Conservation (phyloP, 306 rosid genomes). For the Spatholobus suberectus region DNA sequence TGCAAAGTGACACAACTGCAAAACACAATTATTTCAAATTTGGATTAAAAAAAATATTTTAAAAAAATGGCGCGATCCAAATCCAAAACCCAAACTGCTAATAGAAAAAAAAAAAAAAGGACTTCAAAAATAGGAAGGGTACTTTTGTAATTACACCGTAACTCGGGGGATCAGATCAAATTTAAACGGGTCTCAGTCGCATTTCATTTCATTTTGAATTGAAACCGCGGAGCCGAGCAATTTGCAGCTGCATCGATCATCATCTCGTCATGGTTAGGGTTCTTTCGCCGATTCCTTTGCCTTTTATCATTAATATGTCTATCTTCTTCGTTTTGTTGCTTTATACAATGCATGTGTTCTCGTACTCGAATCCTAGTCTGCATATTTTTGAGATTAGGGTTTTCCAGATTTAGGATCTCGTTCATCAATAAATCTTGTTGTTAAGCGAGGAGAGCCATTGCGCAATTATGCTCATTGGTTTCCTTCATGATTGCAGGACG, state of each 20-base stretch:
- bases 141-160: constrained; percentile 26
- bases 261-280: constrained; percentile 44
- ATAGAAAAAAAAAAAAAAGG: neutral
- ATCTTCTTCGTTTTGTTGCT: neutral
- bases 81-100: neutral
- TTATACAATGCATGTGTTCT: neutral
- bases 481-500: constrained; percentile 63
- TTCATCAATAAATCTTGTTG: neutral
- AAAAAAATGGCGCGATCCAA: neutral
- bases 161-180: neutral
- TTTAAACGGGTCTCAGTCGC: constrained; percentile 17
- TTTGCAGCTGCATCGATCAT: constrained; percentile 13
- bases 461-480: neutral
- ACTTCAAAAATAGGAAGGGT: neutral
- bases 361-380: neutral
- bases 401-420: constrained; percentile 24
- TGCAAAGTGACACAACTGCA: too few species aligned
- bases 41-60: neutral
- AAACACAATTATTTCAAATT: neutral
- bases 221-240: neutral
- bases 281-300: neutral
- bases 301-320: neutral
- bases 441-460: neutral
- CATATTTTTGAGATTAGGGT: constrained; percentile 47
- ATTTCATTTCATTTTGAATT: neutral